A percentile compares a stretch with the other conserved stretches of the same genome.
These are phyloP conservation scores for Thraustochytrium striatum DNA, from an alignment of 352 stramenopile species.

Conservation along the genomic window DNA sequence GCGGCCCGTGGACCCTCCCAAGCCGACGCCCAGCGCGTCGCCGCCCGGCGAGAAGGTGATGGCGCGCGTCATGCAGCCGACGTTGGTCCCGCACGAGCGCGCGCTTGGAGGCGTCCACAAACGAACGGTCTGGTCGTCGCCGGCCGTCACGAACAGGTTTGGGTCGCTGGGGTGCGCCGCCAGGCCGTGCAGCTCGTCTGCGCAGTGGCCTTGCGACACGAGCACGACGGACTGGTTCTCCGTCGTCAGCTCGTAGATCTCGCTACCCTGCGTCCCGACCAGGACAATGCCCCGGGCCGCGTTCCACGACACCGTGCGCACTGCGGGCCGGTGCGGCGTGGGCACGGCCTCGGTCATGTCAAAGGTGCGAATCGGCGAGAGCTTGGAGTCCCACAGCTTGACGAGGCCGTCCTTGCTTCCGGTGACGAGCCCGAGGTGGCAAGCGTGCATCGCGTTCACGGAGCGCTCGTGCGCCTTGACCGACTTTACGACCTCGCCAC, in stretches of 20 bases:
- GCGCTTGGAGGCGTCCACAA: too few relatives aligned
- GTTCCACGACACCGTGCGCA: constrained; percentile 59
- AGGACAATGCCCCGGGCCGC: constrained; percentile 49
- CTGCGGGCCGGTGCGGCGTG: constrained; percentile 25
- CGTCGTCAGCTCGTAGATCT: constrained; percentile 61
- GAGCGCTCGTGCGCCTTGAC: constrained; percentile 61
- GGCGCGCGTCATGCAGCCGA: constrained; percentile 44
- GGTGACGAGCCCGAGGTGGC: constrained; percentile 60
- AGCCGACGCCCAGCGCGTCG: constrained; percentile 75
- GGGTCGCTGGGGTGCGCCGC: constrained; percentile 65
- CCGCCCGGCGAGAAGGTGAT: constrained; percentile 75
- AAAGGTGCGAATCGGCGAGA: constrained; percentile 54
- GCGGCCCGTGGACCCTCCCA: constrained; percentile 58
- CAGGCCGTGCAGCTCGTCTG: constrained; percentile 72
- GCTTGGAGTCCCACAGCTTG: constrained; percentile 70
- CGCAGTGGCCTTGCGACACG: constrained; percentile 62
- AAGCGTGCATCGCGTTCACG: constrained; percentile 61
- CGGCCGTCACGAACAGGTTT: constrained; percentile 62
- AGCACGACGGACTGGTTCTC: constrained; percentile 48
- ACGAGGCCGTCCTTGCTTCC: constrained; percentile 78
- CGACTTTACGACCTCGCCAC: constrained; percentile 49
- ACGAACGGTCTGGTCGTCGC: constrained; percentile 73
- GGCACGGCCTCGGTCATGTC: constrained; percentile 42
- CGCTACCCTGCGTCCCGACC: constrained; percentile 56
- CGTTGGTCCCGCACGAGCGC: constrained; percentile 49